Conservation (phyloP, 148 eudicot genomes). For the Cornus controversa region DNA sequence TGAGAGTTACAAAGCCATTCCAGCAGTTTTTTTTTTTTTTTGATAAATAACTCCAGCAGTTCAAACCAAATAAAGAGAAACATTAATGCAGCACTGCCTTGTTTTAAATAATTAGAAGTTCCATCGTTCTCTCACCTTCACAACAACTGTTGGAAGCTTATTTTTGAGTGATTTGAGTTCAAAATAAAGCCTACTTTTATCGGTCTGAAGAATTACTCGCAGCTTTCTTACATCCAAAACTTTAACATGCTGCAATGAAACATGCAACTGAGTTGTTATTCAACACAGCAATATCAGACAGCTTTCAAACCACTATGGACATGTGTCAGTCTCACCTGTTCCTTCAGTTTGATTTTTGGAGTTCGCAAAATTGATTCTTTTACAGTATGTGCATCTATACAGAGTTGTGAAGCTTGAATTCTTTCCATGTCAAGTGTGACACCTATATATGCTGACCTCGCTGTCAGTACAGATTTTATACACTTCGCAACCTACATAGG, state of each 20-base stretch:
- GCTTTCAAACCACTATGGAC: neutral
- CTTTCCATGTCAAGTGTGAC: conserved; percentile 62
- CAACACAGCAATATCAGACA: neutral
- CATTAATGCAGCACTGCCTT: no score
- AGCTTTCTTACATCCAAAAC: conserved; percentile 55
- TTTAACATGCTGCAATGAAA: conserved; percentile 55
- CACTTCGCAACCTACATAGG: conserved; percentile 74
- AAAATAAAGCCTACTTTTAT: conserved; percentile 57
- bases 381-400: conserved; percentile 59
- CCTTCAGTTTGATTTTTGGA: conserved; percentile 41
- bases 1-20: neutral
- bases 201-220: conserved; percentile 43
- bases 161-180: conserved; percentile 54
- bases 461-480: conserved; percentile 55
- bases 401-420: conserved; percentile 54
- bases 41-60: neutral
- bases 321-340: conserved; percentile 27
- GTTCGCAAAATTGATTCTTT: conserved; percentile 54
- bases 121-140: conserved; percentile 52
- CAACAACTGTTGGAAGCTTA: conserved; percentile 66
- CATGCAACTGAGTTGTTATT: conserved; percentile 13
- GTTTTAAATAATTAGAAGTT: neutral
- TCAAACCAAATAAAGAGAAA: neutral
- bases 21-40: no score
- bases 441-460: conserved; percentile 46